These are phyloP conservation scores for Mycena rebaudengoi DNA, from an alignment of 768 basidiomycete genomes.

Conservation along the genomic window DNA sequence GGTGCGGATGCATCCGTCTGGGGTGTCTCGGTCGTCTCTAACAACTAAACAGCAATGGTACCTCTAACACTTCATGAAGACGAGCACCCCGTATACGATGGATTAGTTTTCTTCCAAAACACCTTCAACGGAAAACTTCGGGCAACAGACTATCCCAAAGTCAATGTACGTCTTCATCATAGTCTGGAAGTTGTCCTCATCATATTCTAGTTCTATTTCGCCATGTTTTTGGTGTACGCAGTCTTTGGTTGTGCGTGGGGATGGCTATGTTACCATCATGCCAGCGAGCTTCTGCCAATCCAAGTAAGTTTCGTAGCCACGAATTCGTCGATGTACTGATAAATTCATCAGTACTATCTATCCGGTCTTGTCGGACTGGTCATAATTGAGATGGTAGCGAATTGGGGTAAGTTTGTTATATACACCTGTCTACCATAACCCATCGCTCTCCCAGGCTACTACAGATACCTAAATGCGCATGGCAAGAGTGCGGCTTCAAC, in stretches of 20 bases:
- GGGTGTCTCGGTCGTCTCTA: background rate
- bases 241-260: slow-evolving; percentile 79
- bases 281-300: slow-evolving; percentile 86
- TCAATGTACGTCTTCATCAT: slow-evolving; percentile 67
- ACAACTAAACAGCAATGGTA: slow-evolving; percentile 67
- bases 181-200: background rate
- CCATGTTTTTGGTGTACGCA: slow-evolving; percentile 83
- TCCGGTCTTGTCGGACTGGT: slow-evolving; percentile 88
- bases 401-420: slow-evolving; percentile 68
- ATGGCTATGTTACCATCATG: slow-evolving; percentile 81
- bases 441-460: slow-evolving; percentile 75
- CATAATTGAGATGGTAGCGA: slow-evolving; percentile 93
- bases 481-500: slow-evolving; percentile 77
- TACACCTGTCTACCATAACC: slow-evolving; percentile 10
- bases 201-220: slow-evolving; percentile 79
- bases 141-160: slow-evolving; percentile 97
- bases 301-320: slow-evolving; percentile 63
- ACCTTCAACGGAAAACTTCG: slow-evolving; percentile 88
- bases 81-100: slow-evolving; percentile 81
- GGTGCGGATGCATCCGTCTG: slow-evolving; percentile 61
- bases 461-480: slow-evolving; percentile 92
- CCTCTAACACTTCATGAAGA: slow-evolving; percentile 86
- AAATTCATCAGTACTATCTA: slow-evolving; percentile 76
- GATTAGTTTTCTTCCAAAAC: slow-evolving; percentile 86
- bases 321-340: background rate